Conservation (phyloP, 805 yeast genomes). For the Candida maris region DNA sequence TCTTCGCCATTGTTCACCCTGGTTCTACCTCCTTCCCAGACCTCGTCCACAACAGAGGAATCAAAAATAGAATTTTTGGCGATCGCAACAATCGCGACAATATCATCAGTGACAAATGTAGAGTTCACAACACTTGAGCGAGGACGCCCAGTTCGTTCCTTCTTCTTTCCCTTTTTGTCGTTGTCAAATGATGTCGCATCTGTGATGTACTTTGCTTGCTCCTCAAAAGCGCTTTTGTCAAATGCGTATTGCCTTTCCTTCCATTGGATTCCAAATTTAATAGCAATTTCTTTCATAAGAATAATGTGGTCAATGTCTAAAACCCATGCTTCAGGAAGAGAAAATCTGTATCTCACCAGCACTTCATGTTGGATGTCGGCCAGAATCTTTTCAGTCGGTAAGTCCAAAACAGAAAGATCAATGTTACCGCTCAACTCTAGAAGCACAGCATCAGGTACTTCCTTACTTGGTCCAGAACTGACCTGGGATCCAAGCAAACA, state of each 20-base stretch:
- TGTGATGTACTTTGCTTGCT: constrained; percentile 21
- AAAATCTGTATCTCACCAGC: constrained; percentile 57
- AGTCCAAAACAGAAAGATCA: constrained; percentile 40
- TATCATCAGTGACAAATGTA: constrained; percentile 57
- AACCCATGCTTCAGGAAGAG: constrained; percentile 49
- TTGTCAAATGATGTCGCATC: constrained; percentile 24
- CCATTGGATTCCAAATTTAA: constrained; percentile 88
- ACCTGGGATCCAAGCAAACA: constrained; percentile 55
- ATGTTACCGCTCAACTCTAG: constrained; percentile 39
- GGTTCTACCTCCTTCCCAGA: constrained; percentile 57
- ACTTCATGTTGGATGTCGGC: constrained; percentile 51
- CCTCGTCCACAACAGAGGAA: constrained; percentile 68
- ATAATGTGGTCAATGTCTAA: constrained; percentile 37
- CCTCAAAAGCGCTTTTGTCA: constrained; percentile 39
- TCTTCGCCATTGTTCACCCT: constrained; percentile 37
- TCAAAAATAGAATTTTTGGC: constrained; percentile 67
- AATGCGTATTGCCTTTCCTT: constrained; percentile 47
- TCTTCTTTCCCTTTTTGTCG: constrained; percentile 30
- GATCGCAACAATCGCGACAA: constrained; percentile 68
- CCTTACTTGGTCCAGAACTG: constrained; percentile 36
- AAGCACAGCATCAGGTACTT: constrained; percentile 41
- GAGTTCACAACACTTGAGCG: constrained; percentile 24
- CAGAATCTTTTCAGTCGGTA: constrained; percentile 42
- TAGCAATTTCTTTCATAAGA: constrained; percentile 63
- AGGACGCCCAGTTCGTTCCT: constrained; percentile 14